Evolutionary conservation across 2,329 filamentous ascomycete genomes (phyloP).

Genomic region (Penicillium sclerotigenum): DNA sequence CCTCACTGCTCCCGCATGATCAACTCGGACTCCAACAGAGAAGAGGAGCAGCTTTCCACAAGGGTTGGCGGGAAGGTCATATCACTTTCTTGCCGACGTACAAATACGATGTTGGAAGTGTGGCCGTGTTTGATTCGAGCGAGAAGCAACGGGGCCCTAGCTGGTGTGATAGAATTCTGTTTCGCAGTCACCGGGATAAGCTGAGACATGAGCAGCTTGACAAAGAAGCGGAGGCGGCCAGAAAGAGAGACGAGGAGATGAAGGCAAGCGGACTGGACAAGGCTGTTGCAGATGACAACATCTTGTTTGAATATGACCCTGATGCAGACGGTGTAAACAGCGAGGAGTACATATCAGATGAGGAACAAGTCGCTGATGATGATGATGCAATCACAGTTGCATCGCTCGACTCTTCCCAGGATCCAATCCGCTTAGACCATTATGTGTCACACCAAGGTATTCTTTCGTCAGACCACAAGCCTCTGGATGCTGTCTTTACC

Average conservation of each 20-base stretch:
- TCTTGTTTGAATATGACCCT: slow-evolving; percentile 88
- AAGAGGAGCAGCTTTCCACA: slow-evolving; percentile 75
- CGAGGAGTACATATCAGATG: slow-evolving; percentile 60
- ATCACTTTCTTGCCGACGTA: slow-evolving; percentile 92
- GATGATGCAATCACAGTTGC: slow-evolving; percentile 30
- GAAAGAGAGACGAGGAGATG: slow-evolving; percentile 79
- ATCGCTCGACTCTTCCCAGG: slow-evolving; percentile 38
- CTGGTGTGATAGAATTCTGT: slow-evolving; percentile 96
- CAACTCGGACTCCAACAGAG: slow-evolving; percentile 74
- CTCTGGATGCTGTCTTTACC: slow-evolving; percentile 76
- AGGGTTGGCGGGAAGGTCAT: slow-evolving; percentile 86
- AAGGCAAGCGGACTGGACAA: slow-evolving; percentile 72
- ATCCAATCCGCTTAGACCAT: slow-evolving; percentile 56
- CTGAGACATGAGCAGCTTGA: slow-evolving; percentile 62
- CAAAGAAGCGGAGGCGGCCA: slow-evolving; percentile 63
- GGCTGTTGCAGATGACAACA: slow-evolving; percentile 71
- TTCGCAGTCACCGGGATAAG: slow-evolving; percentile 70
- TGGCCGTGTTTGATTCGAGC: slow-evolving; percentile 88
- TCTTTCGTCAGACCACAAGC: slow-evolving; percentile 93
- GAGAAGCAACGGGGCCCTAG: slow-evolving; percentile 90
- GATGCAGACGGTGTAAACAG: slow-evolving; percentile 65
- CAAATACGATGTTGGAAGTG: slow-evolving; percentile 94
- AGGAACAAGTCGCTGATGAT: slow-evolving; percentile 48
- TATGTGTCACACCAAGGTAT: slow-evolving; percentile 89
- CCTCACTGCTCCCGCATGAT: slow-evolving; percentile 84